Base-by-base conservation (phyloP, 306 rosid species). In the Prunus kanzakura region DNA sequence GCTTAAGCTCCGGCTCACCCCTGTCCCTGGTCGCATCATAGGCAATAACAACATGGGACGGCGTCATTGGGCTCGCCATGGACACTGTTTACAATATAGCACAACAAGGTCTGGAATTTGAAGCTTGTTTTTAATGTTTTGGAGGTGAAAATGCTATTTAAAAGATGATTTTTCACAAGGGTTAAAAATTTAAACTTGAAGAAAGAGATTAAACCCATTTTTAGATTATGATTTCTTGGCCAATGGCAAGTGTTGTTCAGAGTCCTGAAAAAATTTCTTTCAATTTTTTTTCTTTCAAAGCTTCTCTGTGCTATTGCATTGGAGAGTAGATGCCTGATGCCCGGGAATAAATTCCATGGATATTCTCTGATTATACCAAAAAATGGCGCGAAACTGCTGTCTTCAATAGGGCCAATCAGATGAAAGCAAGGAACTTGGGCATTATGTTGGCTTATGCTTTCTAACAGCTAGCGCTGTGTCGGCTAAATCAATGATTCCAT, bases 1-100 rank as follows among this genome's bases (percentile, higher is more conserved):
- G 60, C 75, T 82, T 83, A 66, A 91, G 82, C 65, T 89, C 93
- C 0, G 73, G 63, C 52, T 80, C 78, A 35, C 56, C 74, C 18
- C 72, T 84, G 50, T 89, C 87, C 74, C 82, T 91, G 20, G 93
- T 91, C 19, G 90, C 93, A 78, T 93, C 97, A 64, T 81, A 89
- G 41, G 94, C 88, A 61, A 91, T 81, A 16, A 87, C 79, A 7
- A 89, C 82, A 27, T 79, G 69, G 51, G 87, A 79, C 1, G 84
- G 85, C 20, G 83, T 41, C 60, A 10, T 14, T 78, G 81, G 76
- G 23, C 54, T 83, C 30, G 72, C 91, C 92, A 86, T 83, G 29
- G 47, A 57, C 78, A 50, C 8, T 66, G 20, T 35, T 4, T 64
- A 27, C 19, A 57, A 32, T 23, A 18, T 69, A 20, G 57, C 22